Percentiles rank a stretch among this genome's conserved stretches.
These are phyloP conservation scores for Telopea speciosissima DNA, from an alignment of 177 flowering plant genomes.

Conservation along the genomic window DNA sequence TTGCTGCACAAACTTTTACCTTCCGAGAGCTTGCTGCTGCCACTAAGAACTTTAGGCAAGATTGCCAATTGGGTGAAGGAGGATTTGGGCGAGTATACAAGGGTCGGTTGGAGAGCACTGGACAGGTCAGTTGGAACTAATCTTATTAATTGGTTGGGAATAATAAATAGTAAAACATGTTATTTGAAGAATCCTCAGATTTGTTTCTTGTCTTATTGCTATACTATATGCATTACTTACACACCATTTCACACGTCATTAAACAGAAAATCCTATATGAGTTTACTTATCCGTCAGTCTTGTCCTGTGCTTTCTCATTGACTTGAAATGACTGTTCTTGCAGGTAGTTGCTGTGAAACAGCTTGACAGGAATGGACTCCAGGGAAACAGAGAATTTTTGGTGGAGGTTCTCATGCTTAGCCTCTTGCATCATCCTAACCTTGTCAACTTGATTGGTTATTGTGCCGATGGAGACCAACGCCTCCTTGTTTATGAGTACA, in stretches of 20 bases:
- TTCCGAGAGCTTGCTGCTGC: constrained; percentile 15
- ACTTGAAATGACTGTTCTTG: background rate
- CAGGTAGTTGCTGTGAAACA: constrained; percentile 11
- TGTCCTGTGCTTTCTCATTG: background rate
- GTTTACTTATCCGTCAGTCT: background rate
- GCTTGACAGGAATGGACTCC: constrained; percentile 1
- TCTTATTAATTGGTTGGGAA: background rate
- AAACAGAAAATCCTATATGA: background rate
- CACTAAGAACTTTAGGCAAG: constrained; percentile 15
- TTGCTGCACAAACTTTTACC: constrained; percentile 11
- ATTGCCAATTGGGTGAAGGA: constrained; percentile 16
- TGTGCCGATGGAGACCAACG: constrained; percentile 23
- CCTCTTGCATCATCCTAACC: constrained; percentile 6
- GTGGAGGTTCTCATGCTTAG: constrained; percentile 5
- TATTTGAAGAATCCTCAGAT: background rate
- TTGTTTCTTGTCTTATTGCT: background rate
- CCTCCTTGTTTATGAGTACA: constrained; percentile 66
- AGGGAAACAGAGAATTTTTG: constrained; percentile 7
- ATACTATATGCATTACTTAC: background rate
- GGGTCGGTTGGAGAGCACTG: constrained; percentile 12
- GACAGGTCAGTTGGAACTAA: background rate
- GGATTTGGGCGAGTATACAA: constrained; percentile 13
- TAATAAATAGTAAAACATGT: background rate
- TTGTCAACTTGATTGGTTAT: constrained; percentile 8
- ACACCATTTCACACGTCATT: background rate